Conservation (phyloP, 768 basidiomycete genomes). For the Cyclocybe cylindracea region DNA sequence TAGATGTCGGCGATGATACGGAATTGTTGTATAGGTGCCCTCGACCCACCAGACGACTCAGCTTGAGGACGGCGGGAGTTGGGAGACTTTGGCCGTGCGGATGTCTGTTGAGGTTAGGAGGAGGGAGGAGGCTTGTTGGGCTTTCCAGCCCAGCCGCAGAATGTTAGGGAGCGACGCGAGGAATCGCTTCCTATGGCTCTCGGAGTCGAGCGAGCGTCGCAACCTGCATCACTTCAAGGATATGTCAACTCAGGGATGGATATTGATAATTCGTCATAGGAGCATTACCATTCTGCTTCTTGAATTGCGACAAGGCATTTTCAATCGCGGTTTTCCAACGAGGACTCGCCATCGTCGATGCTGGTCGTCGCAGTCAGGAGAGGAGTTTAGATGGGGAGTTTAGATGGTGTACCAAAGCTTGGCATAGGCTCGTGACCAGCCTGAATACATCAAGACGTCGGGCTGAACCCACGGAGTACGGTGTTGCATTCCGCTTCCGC, state of each 20-base stretch:
- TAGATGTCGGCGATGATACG: constrained; percentile 61
- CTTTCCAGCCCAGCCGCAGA: constrained; percentile 57
- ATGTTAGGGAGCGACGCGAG: constrained; percentile 65
- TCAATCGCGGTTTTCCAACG: constrained; percentile 51
- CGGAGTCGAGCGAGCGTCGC: constrained; percentile 52
- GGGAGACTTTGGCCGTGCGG: constrained; percentile 66
- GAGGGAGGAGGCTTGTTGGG: constrained; percentile 48
- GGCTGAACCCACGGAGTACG: too few relatives aligned
- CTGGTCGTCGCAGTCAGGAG: too few relatives aligned
- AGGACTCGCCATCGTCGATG: constrained; percentile 22
- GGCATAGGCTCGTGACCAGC: too few relatives aligned
- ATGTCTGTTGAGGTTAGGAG: constrained; percentile 72
- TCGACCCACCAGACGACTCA: constrained; percentile 79
- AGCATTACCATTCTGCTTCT: constrained; percentile 36
- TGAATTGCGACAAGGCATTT: constrained; percentile 39
- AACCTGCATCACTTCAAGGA: constrained; percentile 67
- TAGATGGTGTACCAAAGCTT: too few relatives aligned
- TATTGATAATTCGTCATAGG: constrained; percentile 1
- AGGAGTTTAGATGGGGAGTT: too few relatives aligned
- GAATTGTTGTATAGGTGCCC: constrained; percentile 68
- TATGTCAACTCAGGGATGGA: not conserved
- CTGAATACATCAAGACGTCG: too few relatives aligned
- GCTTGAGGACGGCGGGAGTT: constrained; percentile 52
- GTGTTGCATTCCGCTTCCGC: too few relatives aligned
- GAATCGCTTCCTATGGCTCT: constrained; percentile 33